These are phyloP conservation scores for Raddia guianensis DNA, from an alignment of 176 grass and related monocot genomes.

Conservation along the genomic window DNA sequence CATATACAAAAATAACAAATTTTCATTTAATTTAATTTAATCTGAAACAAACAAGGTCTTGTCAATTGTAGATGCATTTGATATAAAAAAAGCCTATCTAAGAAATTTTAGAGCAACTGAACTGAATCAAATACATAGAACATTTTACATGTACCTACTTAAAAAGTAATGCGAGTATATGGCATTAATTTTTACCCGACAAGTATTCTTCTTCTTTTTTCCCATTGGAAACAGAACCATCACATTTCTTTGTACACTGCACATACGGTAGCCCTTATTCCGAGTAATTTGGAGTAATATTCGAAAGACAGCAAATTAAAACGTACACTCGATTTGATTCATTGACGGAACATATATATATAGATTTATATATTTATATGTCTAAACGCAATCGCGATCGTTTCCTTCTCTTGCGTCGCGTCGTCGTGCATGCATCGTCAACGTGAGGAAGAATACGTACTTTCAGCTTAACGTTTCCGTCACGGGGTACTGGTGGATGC, in stretches of 20 bases:
- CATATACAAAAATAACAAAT: too few relatives aligned
- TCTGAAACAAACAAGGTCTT: too few relatives aligned
- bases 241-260: background rate
- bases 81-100: too few relatives aligned
- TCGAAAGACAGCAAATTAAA: background rate
- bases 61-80: too few relatives aligned
- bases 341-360: background rate
- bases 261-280: background rate
- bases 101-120: too few relatives aligned
- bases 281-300: background rate
- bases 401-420: background rate
- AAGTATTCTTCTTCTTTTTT: background rate
- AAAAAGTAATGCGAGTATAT: background rate
- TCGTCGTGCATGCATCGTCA: background rate
- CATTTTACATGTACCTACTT: too few relatives aligned
- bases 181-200: background rate
- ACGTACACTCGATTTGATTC: background rate
- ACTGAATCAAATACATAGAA: too few relatives aligned
- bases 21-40: too few relatives aligned
- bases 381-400: background rate
- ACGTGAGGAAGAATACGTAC: background rate
- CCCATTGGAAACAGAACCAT: background rate
- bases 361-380: background rate
- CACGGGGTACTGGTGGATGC: conserved; percentile 52
- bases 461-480: background rate